These are phyloP conservation scores for Cercospora janseana DNA, from an alignment of 2,329 filamentous ascomycete genomes.

Conservation along the genomic window DNA sequence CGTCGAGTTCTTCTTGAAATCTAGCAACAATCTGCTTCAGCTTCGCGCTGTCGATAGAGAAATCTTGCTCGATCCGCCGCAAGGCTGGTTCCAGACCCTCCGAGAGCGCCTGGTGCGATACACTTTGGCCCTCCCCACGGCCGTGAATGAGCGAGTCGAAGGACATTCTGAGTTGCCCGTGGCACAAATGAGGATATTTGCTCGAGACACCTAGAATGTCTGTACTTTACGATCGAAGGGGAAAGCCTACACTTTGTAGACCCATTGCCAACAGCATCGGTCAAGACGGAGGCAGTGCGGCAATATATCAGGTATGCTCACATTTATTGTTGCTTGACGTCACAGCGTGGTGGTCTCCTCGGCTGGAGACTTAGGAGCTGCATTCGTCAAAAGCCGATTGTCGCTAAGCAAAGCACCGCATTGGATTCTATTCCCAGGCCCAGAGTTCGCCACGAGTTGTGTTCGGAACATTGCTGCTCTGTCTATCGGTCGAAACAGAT, in stretches of 20 bases:
- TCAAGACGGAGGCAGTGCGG: not conserved
- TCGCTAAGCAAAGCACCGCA: no score
- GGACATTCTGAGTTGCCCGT: no score
- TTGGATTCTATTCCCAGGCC: no score
- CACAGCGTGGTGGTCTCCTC: not conserved
- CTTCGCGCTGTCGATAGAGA: not conserved
- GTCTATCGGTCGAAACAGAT: no score
- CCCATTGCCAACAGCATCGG: not conserved
- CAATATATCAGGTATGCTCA: no score
- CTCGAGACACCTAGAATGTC: no score
- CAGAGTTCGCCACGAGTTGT: no score
- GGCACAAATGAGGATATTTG: no score
- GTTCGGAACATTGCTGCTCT: no score
- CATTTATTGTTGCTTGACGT: slow-evolving; percentile 4
- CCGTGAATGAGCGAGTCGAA: not conserved
- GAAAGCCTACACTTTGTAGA: not conserved
- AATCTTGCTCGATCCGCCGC: not conserved
- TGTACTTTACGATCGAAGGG: no score
- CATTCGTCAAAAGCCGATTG: no score
- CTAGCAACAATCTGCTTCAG: not conserved
- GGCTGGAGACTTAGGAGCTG: no score
- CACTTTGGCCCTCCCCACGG: not conserved
- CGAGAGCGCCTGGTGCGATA: not conserved
- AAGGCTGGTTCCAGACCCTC: not conserved
- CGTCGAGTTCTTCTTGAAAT: not conserved